These are phyloP conservation scores for Phycomyces nitens DNA, from an alignment of 192 early-diverging fungal species.

Conservation along the genomic window DNA sequence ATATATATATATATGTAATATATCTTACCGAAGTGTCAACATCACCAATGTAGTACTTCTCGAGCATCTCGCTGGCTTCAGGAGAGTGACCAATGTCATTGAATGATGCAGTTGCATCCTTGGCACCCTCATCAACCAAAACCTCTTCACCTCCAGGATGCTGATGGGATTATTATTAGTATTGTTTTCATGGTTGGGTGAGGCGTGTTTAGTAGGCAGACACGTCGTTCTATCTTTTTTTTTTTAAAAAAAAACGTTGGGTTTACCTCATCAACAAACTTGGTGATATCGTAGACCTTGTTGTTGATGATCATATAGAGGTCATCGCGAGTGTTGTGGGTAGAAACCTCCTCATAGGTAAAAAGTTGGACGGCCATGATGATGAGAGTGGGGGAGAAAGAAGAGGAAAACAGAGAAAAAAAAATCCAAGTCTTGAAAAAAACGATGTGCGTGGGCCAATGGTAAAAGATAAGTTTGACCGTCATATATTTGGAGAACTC, in stretches of 20 bases:
- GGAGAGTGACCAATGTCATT: constrained; percentile 97
- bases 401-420: neutral
- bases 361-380: constrained; percentile 17
- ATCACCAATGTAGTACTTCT: constrained; percentile 71
- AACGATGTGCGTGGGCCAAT: too few relatives aligned
- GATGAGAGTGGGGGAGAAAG: neutral
- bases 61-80: constrained; percentile 86
- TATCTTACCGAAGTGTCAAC: constrained; percentile 51
- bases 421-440: too few relatives aligned
- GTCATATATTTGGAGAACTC: too few relatives aligned
- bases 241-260: neutral
- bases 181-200: neutral
- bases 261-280: constrained; percentile 72
- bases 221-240: too few relatives aligned
- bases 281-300: constrained; percentile 78
- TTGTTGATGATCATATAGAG: constrained; percentile 78
- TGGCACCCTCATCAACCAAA: constrained; percentile 84
- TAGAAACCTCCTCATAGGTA: constrained; percentile 46
- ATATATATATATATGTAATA: too few relatives aligned
- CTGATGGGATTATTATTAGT: constrained; percentile 37
- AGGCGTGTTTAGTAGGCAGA: too few relatives aligned
- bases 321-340: constrained; percentile 69
- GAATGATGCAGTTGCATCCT: constrained; percentile 90
- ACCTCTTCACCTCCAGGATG: constrained; percentile 99
- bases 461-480: too few relatives aligned